Evolutionary conservation across 345 rosid genomes (phyloP).

Genomic region (Raphanus sativus): DNA sequence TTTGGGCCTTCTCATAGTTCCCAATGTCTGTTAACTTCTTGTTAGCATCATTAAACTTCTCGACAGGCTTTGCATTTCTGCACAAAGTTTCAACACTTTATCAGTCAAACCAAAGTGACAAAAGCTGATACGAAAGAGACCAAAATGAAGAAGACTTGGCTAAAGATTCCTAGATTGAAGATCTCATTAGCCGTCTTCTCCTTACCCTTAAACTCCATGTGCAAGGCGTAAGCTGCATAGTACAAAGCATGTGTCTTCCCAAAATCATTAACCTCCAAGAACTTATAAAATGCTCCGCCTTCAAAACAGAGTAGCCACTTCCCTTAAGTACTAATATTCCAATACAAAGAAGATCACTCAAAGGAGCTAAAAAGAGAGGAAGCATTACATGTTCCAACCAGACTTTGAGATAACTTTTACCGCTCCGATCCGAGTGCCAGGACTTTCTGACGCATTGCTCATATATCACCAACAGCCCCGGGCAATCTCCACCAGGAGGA

Average conservation of each 20-base stretch:
- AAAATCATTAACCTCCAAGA: slow-evolving; percentile 78
- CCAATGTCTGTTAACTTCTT: slow-evolving; percentile 54
- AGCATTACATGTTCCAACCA: slow-evolving; percentile 85
- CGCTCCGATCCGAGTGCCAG: slow-evolving; percentile 76
- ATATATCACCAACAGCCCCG: slow-evolving; percentile 63
- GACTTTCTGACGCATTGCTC: slow-evolving; percentile 90
- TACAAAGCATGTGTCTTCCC: slow-evolving; percentile 64
- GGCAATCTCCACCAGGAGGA: slow-evolving; percentile 78
- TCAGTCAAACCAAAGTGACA: not conserved
- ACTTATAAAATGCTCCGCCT: slow-evolving; percentile 82
- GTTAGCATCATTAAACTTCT: slow-evolving; percentile 75
- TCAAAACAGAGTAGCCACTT: not conserved
- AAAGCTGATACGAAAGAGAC: not conserved
- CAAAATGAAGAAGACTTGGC: slow-evolving; percentile 38
- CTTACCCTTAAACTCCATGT: slow-evolving; percentile 75
- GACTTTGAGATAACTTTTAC: slow-evolving; percentile 61
- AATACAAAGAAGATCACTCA: not conserved
- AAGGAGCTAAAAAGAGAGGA: not conserved
- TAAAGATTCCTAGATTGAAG: slow-evolving; percentile 67
- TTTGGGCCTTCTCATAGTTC: slow-evolving; percentile 59
- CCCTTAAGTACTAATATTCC: not conserved
- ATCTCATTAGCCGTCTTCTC: slow-evolving; percentile 75
- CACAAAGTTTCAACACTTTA: slow-evolving; percentile 8
- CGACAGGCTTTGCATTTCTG: slow-evolving; percentile 77
- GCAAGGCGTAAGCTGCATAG: slow-evolving; percentile 68